Evolutionary conservation across 352 stramenopile species (phyloP).

Genomic region (Phytophthora colocasiae): DNA sequence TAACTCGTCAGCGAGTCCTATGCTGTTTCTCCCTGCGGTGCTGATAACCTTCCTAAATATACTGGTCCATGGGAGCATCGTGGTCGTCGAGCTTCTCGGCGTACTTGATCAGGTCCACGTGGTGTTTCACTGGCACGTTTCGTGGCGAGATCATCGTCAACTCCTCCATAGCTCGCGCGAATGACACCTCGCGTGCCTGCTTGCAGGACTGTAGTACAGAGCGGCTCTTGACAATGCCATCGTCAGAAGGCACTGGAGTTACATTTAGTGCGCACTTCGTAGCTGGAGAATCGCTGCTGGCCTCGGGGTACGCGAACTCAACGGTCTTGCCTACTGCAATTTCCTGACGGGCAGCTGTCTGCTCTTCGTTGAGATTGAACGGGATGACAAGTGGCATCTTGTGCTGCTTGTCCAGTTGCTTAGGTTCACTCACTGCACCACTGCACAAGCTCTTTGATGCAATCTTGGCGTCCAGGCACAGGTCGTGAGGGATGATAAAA

Average conservation of each 20-base stretch:
- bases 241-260: constrained; percentile 63
- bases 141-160: constrained; percentile 82
- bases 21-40: constrained; percentile 25
- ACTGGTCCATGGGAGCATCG: constrained; percentile 61
- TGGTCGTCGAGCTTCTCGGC: constrained; percentile 80
- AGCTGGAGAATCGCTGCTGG: constrained; percentile 37
- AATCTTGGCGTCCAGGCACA: constrained; percentile 46
- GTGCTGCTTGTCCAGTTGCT: constrained; percentile 26
- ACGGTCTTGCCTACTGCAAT: constrained; percentile 74
- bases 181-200: constrained; percentile 75
- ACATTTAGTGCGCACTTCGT: constrained; percentile 62
- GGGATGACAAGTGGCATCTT: constrained; percentile 76
- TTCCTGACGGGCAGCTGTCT: constrained; percentile 47
- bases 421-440: constrained; percentile 7
- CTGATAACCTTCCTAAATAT: constrained; percentile 55
- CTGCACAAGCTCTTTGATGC: constrained; percentile 21
- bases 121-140: constrained; percentile 79
- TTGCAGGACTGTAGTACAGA: constrained; percentile 77
- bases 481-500: constrained; percentile 80
- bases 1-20: constrained; percentile 33
- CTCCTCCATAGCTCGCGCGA: constrained; percentile 77
- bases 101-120: constrained; percentile 88
- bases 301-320: constrained; percentile 61
- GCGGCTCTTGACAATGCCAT: constrained; percentile 75
- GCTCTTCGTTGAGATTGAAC: constrained; percentile 65